Conservation (phyloP, 805 yeast species). For the Isabelozyma pseudorhagii region DNA sequence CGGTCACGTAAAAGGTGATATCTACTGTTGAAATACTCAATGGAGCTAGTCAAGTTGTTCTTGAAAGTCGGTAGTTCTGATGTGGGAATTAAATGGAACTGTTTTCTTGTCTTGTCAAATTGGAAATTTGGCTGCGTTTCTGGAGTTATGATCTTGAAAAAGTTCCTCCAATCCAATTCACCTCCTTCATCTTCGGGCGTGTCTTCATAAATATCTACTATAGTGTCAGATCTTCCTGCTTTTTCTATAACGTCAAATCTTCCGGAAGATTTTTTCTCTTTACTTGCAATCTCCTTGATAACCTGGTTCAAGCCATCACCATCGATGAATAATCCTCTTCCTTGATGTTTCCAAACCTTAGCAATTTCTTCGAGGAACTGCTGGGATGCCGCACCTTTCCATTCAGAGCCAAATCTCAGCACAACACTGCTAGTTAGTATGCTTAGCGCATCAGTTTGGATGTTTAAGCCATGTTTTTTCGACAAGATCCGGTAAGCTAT, state of each 20-base stretch:
- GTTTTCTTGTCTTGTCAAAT: slow-evolving; percentile 62
- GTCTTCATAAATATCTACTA: slow-evolving; percentile 10
- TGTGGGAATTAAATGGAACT: slow-evolving; percentile 43
- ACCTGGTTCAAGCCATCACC: slow-evolving; percentile 66
- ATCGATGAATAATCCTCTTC: slow-evolving; percentile 80
- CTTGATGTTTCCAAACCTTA: slow-evolving; percentile 82
- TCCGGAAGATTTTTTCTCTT: slow-evolving; percentile 3
- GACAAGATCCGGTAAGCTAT: slow-evolving; percentile 86
- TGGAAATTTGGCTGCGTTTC: slow-evolving; percentile 59
- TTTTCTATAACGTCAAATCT: slow-evolving; percentile 3
- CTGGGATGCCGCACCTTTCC: slow-evolving; percentile 71
- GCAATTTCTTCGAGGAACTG: slow-evolving; percentile 75
- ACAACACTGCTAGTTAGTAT: slow-evolving; percentile 76
- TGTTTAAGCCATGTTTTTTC: slow-evolving; percentile 87
- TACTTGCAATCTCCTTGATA: slow-evolving; percentile 49
- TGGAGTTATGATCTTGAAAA: slow-evolving; percentile 63
- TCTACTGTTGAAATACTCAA: slow-evolving; percentile 49
- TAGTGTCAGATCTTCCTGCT: slow-evolving; percentile 22
- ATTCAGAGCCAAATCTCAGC: slow-evolving; percentile 73
- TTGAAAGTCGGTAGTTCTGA: slow-evolving; percentile 4
- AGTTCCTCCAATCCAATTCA: slow-evolving; percentile 65
- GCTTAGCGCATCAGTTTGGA: slow-evolving; percentile 80
- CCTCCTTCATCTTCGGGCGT: slow-evolving; percentile 15
- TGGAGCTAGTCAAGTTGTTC: slow-evolving; percentile 16
- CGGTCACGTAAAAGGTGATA: slow-evolving; percentile 67